These are phyloP conservation scores for Aspergillus sp. DNA, from an alignment of 2,329 filamentous ascomycete genomes.

Conservation along the genomic window DNA sequence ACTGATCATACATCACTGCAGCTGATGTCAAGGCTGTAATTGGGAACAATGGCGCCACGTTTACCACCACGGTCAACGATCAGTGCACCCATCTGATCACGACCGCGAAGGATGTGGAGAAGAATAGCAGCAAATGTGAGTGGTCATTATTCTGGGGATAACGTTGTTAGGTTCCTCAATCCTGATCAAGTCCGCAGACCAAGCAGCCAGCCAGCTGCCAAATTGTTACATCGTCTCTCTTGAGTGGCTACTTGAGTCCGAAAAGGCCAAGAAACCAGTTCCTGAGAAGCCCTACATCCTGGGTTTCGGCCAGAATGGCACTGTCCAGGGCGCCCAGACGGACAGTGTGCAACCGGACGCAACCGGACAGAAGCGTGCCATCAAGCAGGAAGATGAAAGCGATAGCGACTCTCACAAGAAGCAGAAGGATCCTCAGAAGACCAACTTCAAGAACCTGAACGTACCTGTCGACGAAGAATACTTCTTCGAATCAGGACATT, in stretches of 20 bases:
- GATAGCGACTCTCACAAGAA: constrained; percentile 22
- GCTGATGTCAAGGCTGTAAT: constrained; percentile 24
- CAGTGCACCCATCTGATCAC: constrained; percentile 32
- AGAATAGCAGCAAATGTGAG: constrained; percentile 26
- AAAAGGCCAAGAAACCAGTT: constrained; percentile 33
- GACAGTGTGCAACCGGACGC: too few relatives aligned
- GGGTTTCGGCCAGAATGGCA: constrained; percentile 5
- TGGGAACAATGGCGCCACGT: constrained; percentile 25
- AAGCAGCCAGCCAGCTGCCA: constrained; percentile 39
- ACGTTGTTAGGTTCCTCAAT: constrained; percentile 37
- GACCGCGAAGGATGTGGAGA: constrained; percentile 28
- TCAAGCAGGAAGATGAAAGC: constrained; percentile 4
- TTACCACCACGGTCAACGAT: constrained; percentile 19
- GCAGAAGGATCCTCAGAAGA: constrained; percentile 38
- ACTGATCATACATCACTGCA: too few relatives aligned
- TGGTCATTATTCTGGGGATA: constrained; percentile 24
- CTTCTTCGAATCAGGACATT: not conserved
- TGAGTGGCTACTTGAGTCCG: constrained; percentile 54
- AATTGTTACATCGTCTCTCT: constrained; percentile 48
- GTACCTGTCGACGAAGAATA: constrained; percentile 40
- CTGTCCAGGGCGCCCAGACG: too few relatives aligned
- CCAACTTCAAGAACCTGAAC: constrained; percentile 32
- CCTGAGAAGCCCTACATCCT: constrained; percentile 32
- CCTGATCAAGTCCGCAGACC: constrained; percentile 38
- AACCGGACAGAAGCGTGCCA: too few relatives aligned